Base-by-base conservation (phyloP, 208 protist genomes). In the Crithidia expoeki region DNA sequence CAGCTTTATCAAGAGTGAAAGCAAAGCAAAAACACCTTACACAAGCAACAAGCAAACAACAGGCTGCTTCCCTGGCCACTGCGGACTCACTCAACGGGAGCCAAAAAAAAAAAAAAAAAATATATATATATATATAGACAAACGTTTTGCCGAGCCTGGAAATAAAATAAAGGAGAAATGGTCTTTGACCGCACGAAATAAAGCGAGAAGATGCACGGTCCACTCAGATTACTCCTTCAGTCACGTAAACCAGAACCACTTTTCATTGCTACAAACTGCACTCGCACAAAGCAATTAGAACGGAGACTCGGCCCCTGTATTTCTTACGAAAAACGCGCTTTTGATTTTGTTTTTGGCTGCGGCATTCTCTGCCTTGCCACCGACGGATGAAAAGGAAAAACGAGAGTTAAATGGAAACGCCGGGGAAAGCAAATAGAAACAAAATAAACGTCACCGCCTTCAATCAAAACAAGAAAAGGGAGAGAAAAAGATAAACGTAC, bases 1-100 rank as follows among this genome's bases (percentile, higher is more conserved):
- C 52, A 58, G 52, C 11, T 58, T 30, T 40, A 58, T 38, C 30
- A 58, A 56, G 46, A 68, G 38, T 61, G 47, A 58, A 42, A 47
- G 25, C n/a, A 21, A 17, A 68, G 59, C 49, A 55, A 32, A 57
- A 11, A 53, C 5, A 16, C 6, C 23, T 33, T 17, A 55, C 9
- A 21, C 19, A 7, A n/a, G n/a, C n/a, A n/a, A n/a, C n/a, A n/a
- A n/a, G n/a, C n/a, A n/a, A n/a, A n/a, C n/a, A n/a, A n/a, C n/a
- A n/a, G n/a, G n/a, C n/a, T n/a, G n/a, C n/a, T n/a, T n/a, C n/a
- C n/a, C n/a, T n/a, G n/a, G n/a, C n/a, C n/a, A n/a, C n/a, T n/a
- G n/a, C n/a, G n/a, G n/a, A n/a, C n/a, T n/a, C n/a, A n/a, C n/a
- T n/a, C n/a, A n/a, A n/a, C n/a, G n/a, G n/a, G n/a, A n/a, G n/a